These are phyloP conservation scores for Biscogniauxia sp. DNA, from an alignment of 2,329 filamentous ascomycete genomes.

Conservation along the genomic window DNA sequence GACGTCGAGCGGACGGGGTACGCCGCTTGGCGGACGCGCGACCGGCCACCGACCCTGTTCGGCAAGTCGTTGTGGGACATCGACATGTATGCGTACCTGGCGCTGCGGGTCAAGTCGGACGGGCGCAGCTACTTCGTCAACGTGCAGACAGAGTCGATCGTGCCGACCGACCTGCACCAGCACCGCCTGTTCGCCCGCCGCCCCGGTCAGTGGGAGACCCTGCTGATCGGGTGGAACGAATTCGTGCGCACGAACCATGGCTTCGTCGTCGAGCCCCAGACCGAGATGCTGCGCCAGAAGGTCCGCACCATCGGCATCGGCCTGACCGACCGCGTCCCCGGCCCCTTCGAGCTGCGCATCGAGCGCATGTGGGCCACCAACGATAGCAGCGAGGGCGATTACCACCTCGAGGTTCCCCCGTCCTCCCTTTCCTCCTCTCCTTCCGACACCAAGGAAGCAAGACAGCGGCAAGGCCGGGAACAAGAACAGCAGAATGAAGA, in stretches of 20 bases:
- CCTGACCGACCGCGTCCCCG: slow-evolving; percentile 83
- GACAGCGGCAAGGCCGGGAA: background rate
- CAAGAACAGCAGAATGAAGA: background rate
- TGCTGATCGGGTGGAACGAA: slow-evolving; percentile 85
- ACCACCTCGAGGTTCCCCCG: slow-evolving; percentile 14
- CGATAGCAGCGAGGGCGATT: slow-evolving; percentile 40
- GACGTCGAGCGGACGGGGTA: slow-evolving; percentile 79
- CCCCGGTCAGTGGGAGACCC: slow-evolving; percentile 89
- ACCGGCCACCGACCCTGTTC: slow-evolving; percentile 76
- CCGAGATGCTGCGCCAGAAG: slow-evolving; percentile 82
- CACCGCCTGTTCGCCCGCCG: slow-evolving; percentile 79
- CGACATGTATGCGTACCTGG: slow-evolving; percentile 84
- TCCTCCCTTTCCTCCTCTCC: too few species aligned
- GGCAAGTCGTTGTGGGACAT: slow-evolving; percentile 85
- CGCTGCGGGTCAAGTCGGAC: slow-evolving; percentile 84
- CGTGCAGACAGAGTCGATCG: slow-evolving; percentile 89
- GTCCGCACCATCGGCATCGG: slow-evolving; percentile 84
- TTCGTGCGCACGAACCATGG: slow-evolving; percentile 96
- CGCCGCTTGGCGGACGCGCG: slow-evolving; percentile 83
- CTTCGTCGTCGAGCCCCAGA: slow-evolving; percentile 87
- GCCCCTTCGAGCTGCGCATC: slow-evolving; percentile 83
- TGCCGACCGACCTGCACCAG: slow-evolving; percentile 94
- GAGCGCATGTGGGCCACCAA: slow-evolving; percentile 92
- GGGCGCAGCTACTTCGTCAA: slow-evolving; percentile 93
- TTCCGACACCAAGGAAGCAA: background rate